These are phyloP conservation scores for Diaporthe sp. DNA, from an alignment of 2,329 filamentous ascomycete species.

Conservation along the genomic window DNA sequence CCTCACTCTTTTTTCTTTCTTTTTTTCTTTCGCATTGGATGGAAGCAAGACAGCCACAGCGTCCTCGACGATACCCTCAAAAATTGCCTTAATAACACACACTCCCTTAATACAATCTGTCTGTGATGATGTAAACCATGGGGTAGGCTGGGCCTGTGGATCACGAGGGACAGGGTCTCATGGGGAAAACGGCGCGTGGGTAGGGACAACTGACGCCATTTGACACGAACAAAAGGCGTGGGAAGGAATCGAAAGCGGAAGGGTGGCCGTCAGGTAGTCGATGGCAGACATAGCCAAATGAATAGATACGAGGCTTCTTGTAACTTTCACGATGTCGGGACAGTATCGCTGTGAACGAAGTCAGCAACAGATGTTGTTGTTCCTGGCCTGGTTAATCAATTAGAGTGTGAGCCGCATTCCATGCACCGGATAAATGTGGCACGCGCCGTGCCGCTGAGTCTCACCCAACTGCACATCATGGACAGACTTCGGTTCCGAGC, in stretches of 20 bases:
- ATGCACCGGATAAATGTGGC: conserved; percentile 12
- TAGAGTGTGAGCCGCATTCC: conserved; percentile 25
- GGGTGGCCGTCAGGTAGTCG: not conserved
- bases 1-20: not conserved
- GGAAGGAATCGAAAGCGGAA: not conserved
- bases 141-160: not conserved
- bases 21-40: not conserved
- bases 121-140: conserved; percentile 5
- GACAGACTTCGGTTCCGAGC: conserved; percentile 3
- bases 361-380: not conserved
- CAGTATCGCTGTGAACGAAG: not conserved
- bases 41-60: conserved; percentile 19
- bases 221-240: not conserved
- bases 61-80: conserved; percentile 24
- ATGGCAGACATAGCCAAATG: not conserved
- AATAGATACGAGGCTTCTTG: conserved; percentile 7
- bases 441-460: conserved; percentile 19
- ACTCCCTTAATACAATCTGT: conserved; percentile 12
- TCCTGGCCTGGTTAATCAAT: conserved; percentile 1
- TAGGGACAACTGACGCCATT: not conserved
- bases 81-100: conserved; percentile 25
- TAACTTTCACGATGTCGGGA: not conserved
- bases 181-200: not conserved
- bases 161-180: not conserved
- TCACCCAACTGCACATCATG: not conserved